phyloP scores from a whole-genome alignment of 768 basidiomycete genomes.

The Macrolepiota dolichaula region DNA sequence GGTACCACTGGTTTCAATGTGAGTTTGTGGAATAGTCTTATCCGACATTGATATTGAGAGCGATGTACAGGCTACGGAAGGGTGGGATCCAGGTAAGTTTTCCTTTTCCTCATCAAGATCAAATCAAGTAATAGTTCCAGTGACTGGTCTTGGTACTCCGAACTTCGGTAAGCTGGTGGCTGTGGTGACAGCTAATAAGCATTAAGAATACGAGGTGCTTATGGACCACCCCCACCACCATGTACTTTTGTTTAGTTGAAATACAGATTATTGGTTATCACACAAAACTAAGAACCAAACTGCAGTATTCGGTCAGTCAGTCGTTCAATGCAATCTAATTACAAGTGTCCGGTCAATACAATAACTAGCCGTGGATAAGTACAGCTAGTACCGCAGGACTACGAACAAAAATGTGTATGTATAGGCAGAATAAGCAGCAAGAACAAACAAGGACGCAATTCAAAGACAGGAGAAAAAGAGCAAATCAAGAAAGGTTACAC shows the following conservation, averaged over 20 bases:
- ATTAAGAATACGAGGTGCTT: not conserved
- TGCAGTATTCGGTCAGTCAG: not conserved
- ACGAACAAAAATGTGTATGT: not conserved
- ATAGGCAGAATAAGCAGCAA: constrained; percentile 6
- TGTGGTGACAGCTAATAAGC: constrained; percentile 19
- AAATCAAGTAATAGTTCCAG: constrained; percentile 18
- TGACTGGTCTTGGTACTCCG: constrained; percentile 54
- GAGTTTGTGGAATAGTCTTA: not conserved
- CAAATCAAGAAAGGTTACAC: constrained; percentile 11
- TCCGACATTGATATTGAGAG: not conserved
- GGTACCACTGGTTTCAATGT: constrained; percentile 51
- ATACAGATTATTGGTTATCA: not conserved
- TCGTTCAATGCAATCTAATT: not conserved
- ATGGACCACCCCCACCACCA: not conserved
- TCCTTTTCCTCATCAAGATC: not conserved
- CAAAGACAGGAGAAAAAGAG: constrained; percentile 18
- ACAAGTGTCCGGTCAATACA: not conserved
- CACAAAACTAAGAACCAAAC: not conserved
- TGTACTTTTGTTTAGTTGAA: not conserved
- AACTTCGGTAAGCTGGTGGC: constrained; percentile 46
- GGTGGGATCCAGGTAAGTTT: constrained; percentile 58
- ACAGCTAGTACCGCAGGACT: not conserved
- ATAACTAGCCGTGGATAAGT: not conserved
- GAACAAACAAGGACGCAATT: constrained; percentile 15
- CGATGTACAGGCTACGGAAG: constrained; percentile 35